Conservation (phyloP, 805 yeast species). For the Barnettozyma pratensis region DNA sequence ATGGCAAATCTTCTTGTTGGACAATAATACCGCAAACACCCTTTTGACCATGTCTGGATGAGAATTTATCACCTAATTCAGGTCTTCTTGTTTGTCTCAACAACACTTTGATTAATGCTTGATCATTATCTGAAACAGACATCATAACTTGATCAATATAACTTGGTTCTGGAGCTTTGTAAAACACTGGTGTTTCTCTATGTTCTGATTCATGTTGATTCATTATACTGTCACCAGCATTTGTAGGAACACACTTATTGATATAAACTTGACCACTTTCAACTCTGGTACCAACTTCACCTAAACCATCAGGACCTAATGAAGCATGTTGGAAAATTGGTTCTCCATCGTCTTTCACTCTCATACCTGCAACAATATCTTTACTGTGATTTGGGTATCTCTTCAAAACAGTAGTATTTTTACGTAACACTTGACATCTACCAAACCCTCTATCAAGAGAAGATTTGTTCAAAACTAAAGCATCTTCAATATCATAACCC, state of each 20-base stretch:
- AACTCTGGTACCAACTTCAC: conserved; percentile 89
- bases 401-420: conserved; percentile 84
- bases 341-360: conserved; percentile 73
- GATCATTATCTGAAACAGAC: conserved; percentile 93
- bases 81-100: conserved; percentile 96
- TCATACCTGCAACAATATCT: conserved; percentile 88
- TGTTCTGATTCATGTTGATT: conserved; percentile 43
- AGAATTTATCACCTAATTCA: conserved; percentile 94
- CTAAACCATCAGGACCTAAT: conserved; percentile 91
- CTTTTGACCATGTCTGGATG: conserved; percentile 97
- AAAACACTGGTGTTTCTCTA: conserved; percentile 86
- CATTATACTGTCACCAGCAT: conserved; percentile 58
- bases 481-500: conserved; percentile 99
- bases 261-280: conserved; percentile 92
- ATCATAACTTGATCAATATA: conserved; percentile 97
- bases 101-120: conserved; percentile 86
- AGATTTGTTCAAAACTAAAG: conserved; percentile 87
- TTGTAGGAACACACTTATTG: conserved; percentile 88
- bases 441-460: conserved; percentile 97
- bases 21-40: conserved; percentile 99
- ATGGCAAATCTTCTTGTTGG: conserved; percentile 94
- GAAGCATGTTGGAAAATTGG: conserved; percentile 85
- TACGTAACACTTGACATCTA: conserved; percentile 91
- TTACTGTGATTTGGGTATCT: conserved; percentile 91
- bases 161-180: conserved; percentile 93